Conservation (phyloP, 768 basidiomycete species). For the Mycena capillaripes region DNA sequence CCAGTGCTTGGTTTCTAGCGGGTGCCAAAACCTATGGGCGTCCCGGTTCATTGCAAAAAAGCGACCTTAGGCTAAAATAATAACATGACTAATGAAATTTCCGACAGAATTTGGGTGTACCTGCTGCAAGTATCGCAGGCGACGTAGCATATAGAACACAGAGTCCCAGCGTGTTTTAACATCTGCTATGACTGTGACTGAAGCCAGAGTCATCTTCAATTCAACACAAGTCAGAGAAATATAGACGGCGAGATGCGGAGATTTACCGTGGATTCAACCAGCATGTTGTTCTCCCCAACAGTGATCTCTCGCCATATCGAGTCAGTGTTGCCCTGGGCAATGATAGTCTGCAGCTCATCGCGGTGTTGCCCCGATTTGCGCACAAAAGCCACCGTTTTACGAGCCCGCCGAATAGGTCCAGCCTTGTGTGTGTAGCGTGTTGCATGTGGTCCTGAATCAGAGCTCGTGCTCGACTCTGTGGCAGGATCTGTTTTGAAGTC, state of each 20-base stretch:
- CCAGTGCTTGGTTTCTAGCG: slow-evolving; percentile 6
- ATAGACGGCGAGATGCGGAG: neutral
- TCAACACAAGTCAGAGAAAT: slow-evolving; percentile 12
- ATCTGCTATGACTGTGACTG: slow-evolving; percentile 5
- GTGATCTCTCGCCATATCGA: slow-evolving; percentile 17
- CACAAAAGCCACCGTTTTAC: slow-evolving; percentile 17
- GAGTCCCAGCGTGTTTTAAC: no score
- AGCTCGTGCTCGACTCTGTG: slow-evolving; percentile 1
- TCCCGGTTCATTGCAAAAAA: slow-evolving; percentile 13
- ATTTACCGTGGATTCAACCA: slow-evolving; percentile 9
- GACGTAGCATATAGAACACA: slow-evolving; percentile 11
- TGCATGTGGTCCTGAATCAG: neutral
- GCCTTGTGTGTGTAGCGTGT: slow-evolving; percentile 11
- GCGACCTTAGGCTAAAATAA: slow-evolving; percentile 3
- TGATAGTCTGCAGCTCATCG: slow-evolving; percentile 19
- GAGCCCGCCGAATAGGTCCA: slow-evolving; percentile 17
- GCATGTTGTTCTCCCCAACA: slow-evolving; percentile 19
- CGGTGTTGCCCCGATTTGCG: slow-evolving; percentile 18
- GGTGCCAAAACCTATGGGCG: slow-evolving; percentile 10
- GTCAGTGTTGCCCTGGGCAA: slow-evolving; percentile 12
- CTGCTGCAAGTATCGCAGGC: slow-evolving; percentile 13
- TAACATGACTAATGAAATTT: slow-evolving; percentile 7
- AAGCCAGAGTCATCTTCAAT: slow-evolving; percentile 2
- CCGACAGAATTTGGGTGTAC: slow-evolving; percentile 14
- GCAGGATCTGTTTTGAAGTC: slow-evolving; percentile 9